Percentiles rank a stretch among this genome's conserved stretches.
Conservation (phyloP, 164 flowering plant genomes). For the Cinnamomum micranthum region DNA sequence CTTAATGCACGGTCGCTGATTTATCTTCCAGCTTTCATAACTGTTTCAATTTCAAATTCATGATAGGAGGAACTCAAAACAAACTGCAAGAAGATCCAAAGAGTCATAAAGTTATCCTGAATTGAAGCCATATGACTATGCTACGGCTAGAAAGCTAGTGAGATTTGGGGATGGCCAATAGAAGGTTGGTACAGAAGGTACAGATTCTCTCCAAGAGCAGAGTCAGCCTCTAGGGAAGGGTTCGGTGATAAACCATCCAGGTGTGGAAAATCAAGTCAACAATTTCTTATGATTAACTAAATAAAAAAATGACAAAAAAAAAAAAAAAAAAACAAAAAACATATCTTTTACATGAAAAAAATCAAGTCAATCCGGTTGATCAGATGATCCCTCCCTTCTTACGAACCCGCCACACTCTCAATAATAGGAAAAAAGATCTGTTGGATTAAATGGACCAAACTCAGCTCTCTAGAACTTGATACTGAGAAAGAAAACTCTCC, state of each 20-base stretch:
- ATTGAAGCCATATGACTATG: slow-evolving; percentile 69
- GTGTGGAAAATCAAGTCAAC: too few species aligned
- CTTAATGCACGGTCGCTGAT: slow-evolving; percentile 36
- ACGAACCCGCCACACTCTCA: too few species aligned
- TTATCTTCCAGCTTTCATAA: slow-evolving; percentile 60
- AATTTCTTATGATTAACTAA: too few species aligned
- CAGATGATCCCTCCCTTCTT: too few species aligned
- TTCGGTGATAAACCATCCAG: slow-evolving; percentile 1
- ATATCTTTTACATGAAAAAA: too few species aligned
- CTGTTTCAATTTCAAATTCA: slow-evolving; percentile 33
- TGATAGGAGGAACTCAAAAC: slow-evolving; percentile 17
- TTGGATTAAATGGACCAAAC: too few species aligned
- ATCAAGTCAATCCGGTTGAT: too few species aligned
- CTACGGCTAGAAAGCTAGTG: slow-evolving; percentile 51
- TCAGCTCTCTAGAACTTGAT: too few species aligned
- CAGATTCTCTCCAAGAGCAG: slow-evolving; percentile 15
- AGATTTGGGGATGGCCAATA: slow-evolving; percentile 34
- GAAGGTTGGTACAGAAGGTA: slow-evolving; percentile 12
- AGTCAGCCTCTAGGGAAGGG: slow-evolving; percentile 15
- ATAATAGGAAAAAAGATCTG: too few species aligned
- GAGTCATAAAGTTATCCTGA: not conserved
- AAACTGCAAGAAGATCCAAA: not conserved
- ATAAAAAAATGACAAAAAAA: too few species aligned
- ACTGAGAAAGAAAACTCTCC: too few species aligned
- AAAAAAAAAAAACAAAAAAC: too few species aligned